Conservation (phyloP, 371 early-diverging fungal genomes). For the Encephalitozoon hellem region DNA sequence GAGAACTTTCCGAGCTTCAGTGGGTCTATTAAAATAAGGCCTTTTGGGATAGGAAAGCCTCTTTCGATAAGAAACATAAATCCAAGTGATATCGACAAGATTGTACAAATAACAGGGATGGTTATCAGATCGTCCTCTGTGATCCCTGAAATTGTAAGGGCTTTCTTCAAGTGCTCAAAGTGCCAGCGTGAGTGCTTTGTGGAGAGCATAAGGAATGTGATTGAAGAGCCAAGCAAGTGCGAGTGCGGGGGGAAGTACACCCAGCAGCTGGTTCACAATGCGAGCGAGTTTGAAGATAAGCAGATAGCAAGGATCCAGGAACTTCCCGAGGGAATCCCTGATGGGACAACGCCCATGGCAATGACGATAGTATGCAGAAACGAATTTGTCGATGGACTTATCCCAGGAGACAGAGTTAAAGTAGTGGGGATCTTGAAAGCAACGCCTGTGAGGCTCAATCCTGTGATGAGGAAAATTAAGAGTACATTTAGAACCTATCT, state of each 20-base stretch:
- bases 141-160: conserved; percentile 71
- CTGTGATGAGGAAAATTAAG: conserved; percentile 76
- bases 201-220: conserved; percentile 76
- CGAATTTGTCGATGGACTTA: conserved; percentile 81
- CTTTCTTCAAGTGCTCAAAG: conserved; percentile 56
- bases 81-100: conserved; percentile 86
- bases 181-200: conserved; percentile 69
- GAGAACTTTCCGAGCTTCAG: conserved; percentile 67
- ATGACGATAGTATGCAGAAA: conserved; percentile 80
- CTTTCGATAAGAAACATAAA: conserved; percentile 85
- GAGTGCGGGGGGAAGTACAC: conserved; percentile 62
- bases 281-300: conserved; percentile 82
- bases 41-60: conserved; percentile 70
- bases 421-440: conserved; percentile 89
- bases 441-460: conserved; percentile 83
- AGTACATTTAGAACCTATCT: conserved; percentile 86
- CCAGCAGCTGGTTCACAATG: conserved; percentile 71
- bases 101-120: conserved; percentile 85
- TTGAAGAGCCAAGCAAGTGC: conserved; percentile 82
- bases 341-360: conserved; percentile 95
- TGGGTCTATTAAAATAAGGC: conserved; percentile 68
- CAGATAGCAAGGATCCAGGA: conserved; percentile 92
- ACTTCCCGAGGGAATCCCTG: conserved; percentile 89
- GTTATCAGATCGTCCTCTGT: conserved; percentile 78
- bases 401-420: conserved; percentile 91